Evolutionary conservation across 495 filamentous ascomycete genomes (phyloP).

Genomic region (Podospora didyma): DNA sequence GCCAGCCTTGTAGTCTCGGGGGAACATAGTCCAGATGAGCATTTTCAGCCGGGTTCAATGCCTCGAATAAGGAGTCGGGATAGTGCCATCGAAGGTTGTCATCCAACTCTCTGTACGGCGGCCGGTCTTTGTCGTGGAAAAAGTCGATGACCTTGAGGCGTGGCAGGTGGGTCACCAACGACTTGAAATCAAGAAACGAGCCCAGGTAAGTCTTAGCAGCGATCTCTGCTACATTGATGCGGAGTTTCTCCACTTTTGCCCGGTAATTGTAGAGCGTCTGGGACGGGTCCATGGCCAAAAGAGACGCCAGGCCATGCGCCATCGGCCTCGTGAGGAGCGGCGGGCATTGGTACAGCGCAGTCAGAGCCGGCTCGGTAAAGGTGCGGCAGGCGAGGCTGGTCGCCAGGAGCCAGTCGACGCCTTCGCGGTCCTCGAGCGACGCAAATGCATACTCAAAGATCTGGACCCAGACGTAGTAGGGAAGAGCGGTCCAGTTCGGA

Average conservation of each 20-base stretch:
- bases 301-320: conserved; percentile 34
- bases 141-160: conserved; percentile 53
- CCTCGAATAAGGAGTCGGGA: conserved; percentile 53
- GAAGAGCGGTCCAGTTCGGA: conserved; percentile 65
- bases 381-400: conserved; percentile 57
- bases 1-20: conserved; percentile 61
- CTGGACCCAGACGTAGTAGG: conserved; percentile 65
- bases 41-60: conserved; percentile 32
- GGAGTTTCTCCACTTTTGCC: conserved; percentile 65
- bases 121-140: conserved; percentile 47
- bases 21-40: not conserved
- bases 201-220: conserved; percentile 27
- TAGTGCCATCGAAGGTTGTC: conserved; percentile 59
- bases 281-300: conserved; percentile 37
- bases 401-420: conserved; percentile 58
- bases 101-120: conserved; percentile 50
- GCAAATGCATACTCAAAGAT: conserved; percentile 64
- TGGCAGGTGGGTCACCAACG: conserved; percentile 41
- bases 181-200: conserved; percentile 37
- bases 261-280: conserved; percentile 49
- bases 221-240: conserved; percentile 54
- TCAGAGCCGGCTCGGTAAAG: conserved; percentile 71
- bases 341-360: conserved; percentile 66
- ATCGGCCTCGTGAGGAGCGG: conserved; percentile 50
- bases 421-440: conserved; percentile 52